A percentile compares a stretch with the other conserved stretches of the same genome.
Conservation (phyloP, 2,329 filamentous ascomycete species). For the Aspergillus pseudoterreus region DNA sequence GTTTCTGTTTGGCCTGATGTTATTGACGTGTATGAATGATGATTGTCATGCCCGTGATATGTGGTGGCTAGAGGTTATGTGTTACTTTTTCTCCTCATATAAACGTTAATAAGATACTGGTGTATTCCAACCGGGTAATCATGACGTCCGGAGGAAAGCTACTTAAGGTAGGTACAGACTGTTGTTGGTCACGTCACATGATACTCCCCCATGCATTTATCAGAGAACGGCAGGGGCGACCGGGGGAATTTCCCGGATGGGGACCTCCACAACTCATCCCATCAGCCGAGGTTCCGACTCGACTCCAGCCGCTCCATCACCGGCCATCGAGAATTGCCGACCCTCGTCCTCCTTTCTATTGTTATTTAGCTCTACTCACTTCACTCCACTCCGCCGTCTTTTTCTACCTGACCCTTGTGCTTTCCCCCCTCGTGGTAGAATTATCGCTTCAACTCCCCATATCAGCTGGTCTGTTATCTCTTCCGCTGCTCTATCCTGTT, state of each 20-base stretch:
- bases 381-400: background rate
- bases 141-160: background rate
- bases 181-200: background rate
- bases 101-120: no score
- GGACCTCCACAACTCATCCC: background rate
- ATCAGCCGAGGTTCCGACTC: slow-evolving; percentile 11
- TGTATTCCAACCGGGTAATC: no score
- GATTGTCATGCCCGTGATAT: background rate
- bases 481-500: slow-evolving; percentile 6
- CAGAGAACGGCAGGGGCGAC: background rate
- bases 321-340: slow-evolving; percentile 14
- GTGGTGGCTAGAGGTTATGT: background rate
- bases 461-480: slow-evolving; percentile 17
- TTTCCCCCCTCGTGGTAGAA: background rate
- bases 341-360: slow-evolving; percentile 5
- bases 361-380: background rate
- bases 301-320: slow-evolving; percentile 6
- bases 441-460: background rate
- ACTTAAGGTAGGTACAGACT: background rate
- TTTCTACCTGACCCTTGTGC: slow-evolving; percentile 5
- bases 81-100: no score
- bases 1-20: no score
- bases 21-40: background rate
- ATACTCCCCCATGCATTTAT: background rate
- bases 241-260: slow-evolving; percentile 4